These are phyloP conservation scores for Halophytophthora polymorphica DNA, from an alignment of 352 stramenopile species.

Conservation along the genomic window DNA sequence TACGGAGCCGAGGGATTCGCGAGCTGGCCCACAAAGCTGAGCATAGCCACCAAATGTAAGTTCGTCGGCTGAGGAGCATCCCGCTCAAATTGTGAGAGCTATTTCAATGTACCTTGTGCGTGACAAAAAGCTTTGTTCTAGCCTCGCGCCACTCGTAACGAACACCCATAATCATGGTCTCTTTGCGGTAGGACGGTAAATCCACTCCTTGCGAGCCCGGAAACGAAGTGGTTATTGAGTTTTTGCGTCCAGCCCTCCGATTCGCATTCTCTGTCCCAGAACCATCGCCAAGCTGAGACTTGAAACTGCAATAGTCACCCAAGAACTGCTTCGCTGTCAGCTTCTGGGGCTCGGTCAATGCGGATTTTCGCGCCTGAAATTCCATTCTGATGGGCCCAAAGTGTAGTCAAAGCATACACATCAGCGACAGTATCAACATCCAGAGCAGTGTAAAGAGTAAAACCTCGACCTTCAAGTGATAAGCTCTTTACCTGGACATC, in stretches of 20 bases:
- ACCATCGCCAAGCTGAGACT: slow-evolving; percentile 11
- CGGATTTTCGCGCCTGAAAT: slow-evolving; percentile 52
- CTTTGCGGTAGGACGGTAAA: slow-evolving; percentile 20
- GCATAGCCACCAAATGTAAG: background rate
- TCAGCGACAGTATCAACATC: background rate
- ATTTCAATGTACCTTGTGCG: slow-evolving; percentile 58
- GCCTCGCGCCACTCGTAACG: slow-evolving; percentile 71
- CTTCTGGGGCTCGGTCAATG: slow-evolving; percentile 42
- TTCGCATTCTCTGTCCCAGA: no score
- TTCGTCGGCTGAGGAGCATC: background rate
- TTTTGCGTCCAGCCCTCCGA: no score
- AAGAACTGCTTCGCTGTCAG: slow-evolving; percentile 32
- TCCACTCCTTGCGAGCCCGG: background rate
- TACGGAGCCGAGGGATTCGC: background rate
- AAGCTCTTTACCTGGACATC: slow-evolving; percentile 27
- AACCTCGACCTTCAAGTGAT: background rate
- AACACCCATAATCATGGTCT: slow-evolving; percentile 47
- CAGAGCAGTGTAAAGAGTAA: background rate
- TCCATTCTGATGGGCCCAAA: slow-evolving; percentile 33
- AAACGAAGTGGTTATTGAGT: no score
- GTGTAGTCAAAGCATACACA: no score
- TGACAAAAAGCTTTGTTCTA: slow-evolving; percentile 53
- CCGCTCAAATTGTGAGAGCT: background rate
- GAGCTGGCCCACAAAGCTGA: slow-evolving; percentile 20
- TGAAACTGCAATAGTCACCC: slow-evolving; percentile 65